Conservation (phyloP, 1,284 basidiomycete genomes). For the Trichosporon ovoides region DNA sequence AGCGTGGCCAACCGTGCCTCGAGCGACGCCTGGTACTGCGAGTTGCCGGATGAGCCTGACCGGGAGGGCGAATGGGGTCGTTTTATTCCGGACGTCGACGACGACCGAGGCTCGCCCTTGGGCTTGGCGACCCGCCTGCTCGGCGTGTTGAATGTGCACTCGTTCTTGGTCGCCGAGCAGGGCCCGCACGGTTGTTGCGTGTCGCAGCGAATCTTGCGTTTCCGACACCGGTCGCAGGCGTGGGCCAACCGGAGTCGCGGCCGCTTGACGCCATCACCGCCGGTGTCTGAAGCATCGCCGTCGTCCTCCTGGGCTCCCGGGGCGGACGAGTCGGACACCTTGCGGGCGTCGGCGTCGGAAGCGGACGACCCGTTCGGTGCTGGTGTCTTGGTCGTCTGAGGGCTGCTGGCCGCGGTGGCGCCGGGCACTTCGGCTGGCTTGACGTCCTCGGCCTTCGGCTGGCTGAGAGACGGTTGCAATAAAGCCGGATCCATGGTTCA, state of each 20-base stretch:
- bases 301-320: conserved; percentile 21
- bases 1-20: conserved; percentile 46
- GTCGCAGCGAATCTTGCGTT: conserved; percentile 47
- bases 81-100: conserved; percentile 25
- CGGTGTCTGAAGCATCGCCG: conserved; percentile 13
- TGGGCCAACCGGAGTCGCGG: conserved; percentile 46
- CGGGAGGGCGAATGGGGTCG: conserved; percentile 30
- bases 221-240: conserved; percentile 43
- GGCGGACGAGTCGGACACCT: background rate
- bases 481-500: conserved; percentile 4
- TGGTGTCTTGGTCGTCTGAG: conserved; percentile 5
- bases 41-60: conserved; percentile 8
- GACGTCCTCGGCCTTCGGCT: background rate
- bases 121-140: conserved; percentile 43
- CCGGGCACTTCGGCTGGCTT: background rate
- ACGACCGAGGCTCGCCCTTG: conserved; percentile 22
- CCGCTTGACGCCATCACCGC: conserved; percentile 34
- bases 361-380: background rate
- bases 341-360: background rate
- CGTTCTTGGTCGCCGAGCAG: conserved; percentile 45
- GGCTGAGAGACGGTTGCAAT: background rate
- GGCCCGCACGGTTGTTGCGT: conserved; percentile 50
- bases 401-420: background rate
- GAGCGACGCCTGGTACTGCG: conserved; percentile 33
- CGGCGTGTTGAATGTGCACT: conserved; percentile 50